Base-by-base conservation (phyloP, 2,329 filamentous ascomycete species). In the Apiospora malaysiana region DNA sequence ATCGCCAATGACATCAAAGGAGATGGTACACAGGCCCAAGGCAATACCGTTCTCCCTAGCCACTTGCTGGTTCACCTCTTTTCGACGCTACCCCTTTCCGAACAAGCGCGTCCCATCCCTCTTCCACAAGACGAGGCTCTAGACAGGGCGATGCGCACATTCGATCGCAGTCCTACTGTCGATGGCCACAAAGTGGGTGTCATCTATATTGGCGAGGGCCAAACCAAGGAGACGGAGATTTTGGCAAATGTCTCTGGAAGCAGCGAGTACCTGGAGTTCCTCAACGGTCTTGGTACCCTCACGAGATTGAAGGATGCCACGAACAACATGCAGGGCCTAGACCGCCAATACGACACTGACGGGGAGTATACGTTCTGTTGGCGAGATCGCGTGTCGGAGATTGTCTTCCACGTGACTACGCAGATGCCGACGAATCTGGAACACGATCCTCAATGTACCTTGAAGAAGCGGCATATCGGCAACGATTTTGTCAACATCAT, bases 401-500 rank as follows among this genome's bases (percentile, higher is more conserved):
- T 99, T 63, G 92, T 98, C 42, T 99, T 97, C 81, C 96, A 98
- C 79, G 92, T 98, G 70, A 94, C 93, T 6, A 99, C 95, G 4
- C 94, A 98, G 87, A 99, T 99, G 96, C 96, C 96, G 0, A 97
- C 94, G 12, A 89, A 97, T 78, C 84, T 92, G 18, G 90, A 94
- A 69, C 87, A 89, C 42, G 94, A 97, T 76, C 89, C 92, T 12
- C 87, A 90, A 73, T 94, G 92, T 78, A 91, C 92, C 73, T 88
- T 90, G 80, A 99, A 99, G 85, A 99, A 99, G 82, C 88, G 91
- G 2, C 97, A 98, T 78, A 96, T 98, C 72, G 96, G 96, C 71
- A 99, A 99, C 78, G 96, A 98, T 81, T 97, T 94, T 80, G 96
- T 99, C 79, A 98, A 97, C 79, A 97, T 99, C 76, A 92, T 99